phyloP scores from a whole-genome alignment of 169 alveolate genomes.

The Ichthyophthirius multifiliis region DNA sequence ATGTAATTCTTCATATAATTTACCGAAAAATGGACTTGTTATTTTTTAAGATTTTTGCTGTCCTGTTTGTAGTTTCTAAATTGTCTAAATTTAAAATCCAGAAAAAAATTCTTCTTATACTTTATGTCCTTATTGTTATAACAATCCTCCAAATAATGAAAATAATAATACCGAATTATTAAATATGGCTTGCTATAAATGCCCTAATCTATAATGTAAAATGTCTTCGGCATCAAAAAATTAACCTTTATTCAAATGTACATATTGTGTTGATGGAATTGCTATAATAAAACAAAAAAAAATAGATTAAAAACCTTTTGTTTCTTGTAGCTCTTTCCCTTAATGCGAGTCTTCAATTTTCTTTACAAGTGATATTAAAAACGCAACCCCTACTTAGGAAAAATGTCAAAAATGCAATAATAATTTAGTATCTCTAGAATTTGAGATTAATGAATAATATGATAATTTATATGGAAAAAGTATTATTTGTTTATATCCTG shows the following conservation, averaged over 20 bases:
- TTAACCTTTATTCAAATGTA: neutral
- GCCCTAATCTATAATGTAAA: neutral
- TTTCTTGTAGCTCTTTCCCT: conserved; percentile 14
- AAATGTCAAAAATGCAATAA: neutral
- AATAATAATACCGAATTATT: neutral
- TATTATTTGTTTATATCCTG: neutral
- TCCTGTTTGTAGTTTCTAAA: conserved; percentile 12
- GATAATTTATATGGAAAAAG: neutral
- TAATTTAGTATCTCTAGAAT: neutral
- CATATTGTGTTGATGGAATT: neutral
- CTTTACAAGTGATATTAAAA: conserved; percentile 4
- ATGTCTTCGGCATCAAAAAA: neutral
- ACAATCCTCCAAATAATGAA: neutral
- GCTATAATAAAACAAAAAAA: conserved; percentile 7
- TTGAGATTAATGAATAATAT: neutral
- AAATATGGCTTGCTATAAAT: neutral
- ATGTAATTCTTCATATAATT: neutral
- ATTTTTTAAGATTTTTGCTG: neutral
- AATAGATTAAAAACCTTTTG: neutral
- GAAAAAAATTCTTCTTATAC: neutral
- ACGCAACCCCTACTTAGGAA: neutral
- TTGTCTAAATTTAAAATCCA: neutral
- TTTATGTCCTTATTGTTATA: conserved; percentile 30
- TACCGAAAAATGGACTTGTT: neutral
- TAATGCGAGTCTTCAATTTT: neutral